Percentiles rank a stretch among this genome's conserved stretches.
phyloP scores from a whole-genome alignment of 305 asterid genomes.

The Striga hermonthica region DNA sequence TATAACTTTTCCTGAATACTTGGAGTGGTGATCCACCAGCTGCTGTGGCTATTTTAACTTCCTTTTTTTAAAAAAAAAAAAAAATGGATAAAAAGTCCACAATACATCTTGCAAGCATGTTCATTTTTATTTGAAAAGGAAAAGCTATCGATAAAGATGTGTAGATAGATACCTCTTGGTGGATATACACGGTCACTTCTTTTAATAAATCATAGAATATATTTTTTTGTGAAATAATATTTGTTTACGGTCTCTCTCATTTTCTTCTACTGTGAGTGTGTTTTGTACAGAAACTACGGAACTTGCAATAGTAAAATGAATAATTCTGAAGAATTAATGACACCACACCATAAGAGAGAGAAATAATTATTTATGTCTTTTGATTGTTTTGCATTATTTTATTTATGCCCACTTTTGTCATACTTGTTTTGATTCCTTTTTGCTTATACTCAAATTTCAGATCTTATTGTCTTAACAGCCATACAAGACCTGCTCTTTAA shows the following conservation, averaged over 20 bases:
- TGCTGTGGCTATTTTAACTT: conserved; percentile 4
- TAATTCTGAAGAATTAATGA: conserved; percentile 9
- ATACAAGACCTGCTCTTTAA: conserved; percentile 71
- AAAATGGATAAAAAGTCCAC: too few relatives aligned
- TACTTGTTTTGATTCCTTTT: conserved; percentile 26
- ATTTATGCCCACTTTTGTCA: conserved; percentile 10
- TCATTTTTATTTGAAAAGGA: conserved; percentile 13
- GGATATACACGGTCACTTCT: conserved; percentile 6
- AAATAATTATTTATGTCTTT: conserved; percentile 3
- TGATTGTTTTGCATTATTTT: conserved; percentile 26
- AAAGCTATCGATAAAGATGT: conserved; percentile 15
- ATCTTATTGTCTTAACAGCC: conserved; percentile 52
- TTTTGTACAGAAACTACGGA: conserved; percentile 9
- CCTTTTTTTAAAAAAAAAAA: conserved; percentile 4
- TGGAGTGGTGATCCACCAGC: conserved; percentile 16
- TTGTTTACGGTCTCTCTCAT: conserved; percentile 10
- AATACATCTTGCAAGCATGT: not conserved
- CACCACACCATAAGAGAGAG: not conserved
- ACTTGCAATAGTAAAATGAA: conserved; percentile 5
- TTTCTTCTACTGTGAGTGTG: conserved; percentile 21
- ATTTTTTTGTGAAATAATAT: not conserved
- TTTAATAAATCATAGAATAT: not conserved
- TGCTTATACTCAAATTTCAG: conserved; percentile 31
- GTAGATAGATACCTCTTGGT: conserved; percentile 18
- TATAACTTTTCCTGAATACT: conserved; percentile 2